Percentiles rank a stretch among this genome's conserved stretches.
These are phyloP conservation scores for Lizonia empirigonia DNA, from an alignment of 2,329 filamentous ascomycete genomes.

Conservation along the genomic window DNA sequence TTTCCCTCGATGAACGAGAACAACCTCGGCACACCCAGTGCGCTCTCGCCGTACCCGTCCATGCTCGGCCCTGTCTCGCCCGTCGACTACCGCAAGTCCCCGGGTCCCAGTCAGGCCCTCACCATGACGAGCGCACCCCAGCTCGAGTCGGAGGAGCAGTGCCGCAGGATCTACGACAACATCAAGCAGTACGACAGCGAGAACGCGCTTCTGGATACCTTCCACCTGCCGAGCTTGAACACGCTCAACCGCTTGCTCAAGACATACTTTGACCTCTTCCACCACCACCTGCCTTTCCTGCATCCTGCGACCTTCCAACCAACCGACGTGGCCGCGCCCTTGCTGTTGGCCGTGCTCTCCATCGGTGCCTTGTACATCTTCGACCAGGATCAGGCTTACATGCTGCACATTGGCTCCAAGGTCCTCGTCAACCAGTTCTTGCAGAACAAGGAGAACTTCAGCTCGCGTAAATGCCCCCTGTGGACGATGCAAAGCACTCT, in stretches of 20 bases:
- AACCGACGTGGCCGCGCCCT: conserved; percentile 76
- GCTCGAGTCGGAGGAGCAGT: conserved; percentile 81
- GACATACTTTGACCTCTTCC: conserved; percentile 96
- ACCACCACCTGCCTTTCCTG: conserved; percentile 94
- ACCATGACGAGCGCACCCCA: conserved; percentile 76
- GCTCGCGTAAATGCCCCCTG: conserved; percentile 92
- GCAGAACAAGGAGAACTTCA: conserved; percentile 98
- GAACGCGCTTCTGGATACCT: conserved; percentile 82
- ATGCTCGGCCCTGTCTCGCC: conserved; percentile 71
- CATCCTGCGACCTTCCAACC: conserved; percentile 91
- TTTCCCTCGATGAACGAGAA: conserved; percentile 74
- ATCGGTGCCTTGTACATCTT: conserved; percentile 97
- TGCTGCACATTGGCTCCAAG: conserved; percentile 97
- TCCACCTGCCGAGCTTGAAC: conserved; percentile 80
- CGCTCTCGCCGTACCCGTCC: conserved; percentile 73
- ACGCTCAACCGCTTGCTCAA: conserved; percentile 90
- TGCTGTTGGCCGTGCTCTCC: conserved; percentile 87
- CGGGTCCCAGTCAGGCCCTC: conserved; percentile 68
- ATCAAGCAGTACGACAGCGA: conserved; percentile 82
- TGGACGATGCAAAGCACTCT: conserved; percentile 99
- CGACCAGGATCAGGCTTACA: conserved; percentile 95
- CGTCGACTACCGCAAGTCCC: conserved; percentile 72
- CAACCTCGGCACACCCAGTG: conserved; percentile 72
- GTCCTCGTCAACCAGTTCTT: conserved; percentile 96
- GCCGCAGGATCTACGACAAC: conserved; percentile 82